Evolutionary conservation across 75 land plant genomes (phyloP).

Genomic region (Cupressus sempervirens): DNA sequence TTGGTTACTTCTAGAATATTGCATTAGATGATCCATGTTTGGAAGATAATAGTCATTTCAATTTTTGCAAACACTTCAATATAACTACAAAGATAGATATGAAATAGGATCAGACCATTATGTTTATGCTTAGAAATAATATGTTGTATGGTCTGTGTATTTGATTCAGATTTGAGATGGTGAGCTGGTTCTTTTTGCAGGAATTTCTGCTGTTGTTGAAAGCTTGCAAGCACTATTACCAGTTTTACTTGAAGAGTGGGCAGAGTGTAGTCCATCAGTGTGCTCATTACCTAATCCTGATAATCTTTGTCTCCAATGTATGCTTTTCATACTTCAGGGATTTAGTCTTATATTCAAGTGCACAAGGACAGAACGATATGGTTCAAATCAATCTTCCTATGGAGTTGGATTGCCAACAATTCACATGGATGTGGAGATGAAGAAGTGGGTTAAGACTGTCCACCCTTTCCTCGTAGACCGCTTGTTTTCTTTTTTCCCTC

Average conservation of each 20-base stretch:
- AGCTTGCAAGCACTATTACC: conserved; percentile 23
- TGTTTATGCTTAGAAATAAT: not conserved
- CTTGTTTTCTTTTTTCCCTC: conserved; percentile 1
- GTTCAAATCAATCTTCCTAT: not conserved
- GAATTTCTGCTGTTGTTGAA: conserved; percentile 7
- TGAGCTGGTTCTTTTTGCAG: not conserved
- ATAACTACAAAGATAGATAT: too few relatives aligned
- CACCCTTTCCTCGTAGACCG: conserved; percentile 2
- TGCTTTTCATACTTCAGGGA: conserved; percentile 25
- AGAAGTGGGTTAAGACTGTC: conserved; percentile 7
- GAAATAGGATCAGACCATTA: not conserved
- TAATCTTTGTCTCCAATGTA: conserved; percentile 25
- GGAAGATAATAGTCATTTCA: not conserved
- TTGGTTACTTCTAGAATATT: not conserved
- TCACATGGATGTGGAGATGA: not conserved
- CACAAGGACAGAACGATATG: conserved; percentile 4
- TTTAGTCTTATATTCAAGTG: conserved; percentile 26
- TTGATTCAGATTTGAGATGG: not conserved
- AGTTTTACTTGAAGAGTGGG: conserved; percentile 36
- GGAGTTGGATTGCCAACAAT: not conserved
- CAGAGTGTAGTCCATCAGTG: conserved; percentile 32
- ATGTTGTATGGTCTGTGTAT: not conserved
- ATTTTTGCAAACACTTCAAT: not conserved
- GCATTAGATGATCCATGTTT: not conserved
- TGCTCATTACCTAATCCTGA: conserved; percentile 34